Conservation (phyloP, 2,329 filamentous ascomycete species). For the Fusarium subtropicale region DNA sequence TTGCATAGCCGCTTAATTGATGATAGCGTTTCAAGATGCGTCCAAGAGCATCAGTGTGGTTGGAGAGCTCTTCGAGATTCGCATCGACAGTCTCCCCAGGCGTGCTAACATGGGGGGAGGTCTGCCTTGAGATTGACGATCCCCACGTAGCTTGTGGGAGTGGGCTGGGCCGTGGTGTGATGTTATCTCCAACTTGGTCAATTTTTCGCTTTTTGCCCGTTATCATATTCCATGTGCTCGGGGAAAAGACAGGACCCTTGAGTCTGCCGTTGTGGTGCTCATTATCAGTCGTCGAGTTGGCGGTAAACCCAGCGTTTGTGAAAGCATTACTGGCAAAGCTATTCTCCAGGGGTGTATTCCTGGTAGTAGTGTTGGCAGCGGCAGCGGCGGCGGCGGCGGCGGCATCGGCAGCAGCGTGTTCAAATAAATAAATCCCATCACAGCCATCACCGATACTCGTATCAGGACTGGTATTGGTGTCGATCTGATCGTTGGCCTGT, state of each 20-base stretch:
- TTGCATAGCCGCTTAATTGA: neutral
- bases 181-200: neutral
- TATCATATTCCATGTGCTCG: neutral
- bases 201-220: neutral
- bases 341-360: neutral
- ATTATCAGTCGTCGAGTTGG: neutral
- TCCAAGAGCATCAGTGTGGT: neutral
- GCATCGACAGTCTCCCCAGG: neutral
- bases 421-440: neutral
- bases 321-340: neutral
- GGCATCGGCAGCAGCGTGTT: neutral
- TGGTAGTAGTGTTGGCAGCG: neutral
- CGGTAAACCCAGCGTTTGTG: neutral
- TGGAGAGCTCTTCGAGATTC: neutral
- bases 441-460: neutral
- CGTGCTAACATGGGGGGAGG: neutral
- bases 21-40: neutral
- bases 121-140: neutral
- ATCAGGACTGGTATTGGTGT: neutral
- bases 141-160: neutral
- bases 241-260: neutral
- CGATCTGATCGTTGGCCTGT: neutral
- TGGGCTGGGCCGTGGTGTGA: neutral
- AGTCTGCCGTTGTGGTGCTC: neutral
- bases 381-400: no score